Conservation (phyloP, 2,329 filamentous ascomycete species). For the Aspergillus aculeatus region DNA sequence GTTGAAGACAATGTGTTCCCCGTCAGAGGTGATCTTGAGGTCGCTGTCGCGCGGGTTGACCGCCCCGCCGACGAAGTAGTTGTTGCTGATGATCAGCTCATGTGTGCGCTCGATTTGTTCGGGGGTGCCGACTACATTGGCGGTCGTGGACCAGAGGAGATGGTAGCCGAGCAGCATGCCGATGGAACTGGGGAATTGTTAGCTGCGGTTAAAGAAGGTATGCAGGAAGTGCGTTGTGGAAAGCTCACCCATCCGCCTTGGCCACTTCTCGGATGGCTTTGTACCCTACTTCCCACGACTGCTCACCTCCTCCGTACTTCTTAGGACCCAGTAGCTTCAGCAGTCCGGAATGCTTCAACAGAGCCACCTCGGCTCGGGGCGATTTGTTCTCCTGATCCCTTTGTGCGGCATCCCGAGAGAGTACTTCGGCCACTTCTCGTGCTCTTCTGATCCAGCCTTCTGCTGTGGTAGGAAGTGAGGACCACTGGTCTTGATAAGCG, state of each 20-base stretch:
- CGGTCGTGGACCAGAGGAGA: slow-evolving; percentile 62
- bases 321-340: slow-evolving; percentile 52
- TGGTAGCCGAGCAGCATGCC: slow-evolving; percentile 68
- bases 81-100: slow-evolving; percentile 60
- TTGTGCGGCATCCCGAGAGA: slow-evolving; percentile 48
- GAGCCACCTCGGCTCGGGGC: slow-evolving; percentile 50
- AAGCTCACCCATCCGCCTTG: slow-evolving; percentile 59
- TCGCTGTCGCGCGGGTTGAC: slow-evolving; percentile 66
- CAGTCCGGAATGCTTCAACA: slow-evolving; percentile 54
- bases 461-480: slow-evolving; percentile 38
- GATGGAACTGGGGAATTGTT: slow-evolving; percentile 47
- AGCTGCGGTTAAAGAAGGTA: no score
- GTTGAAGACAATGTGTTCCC: slow-evolving; percentile 58
- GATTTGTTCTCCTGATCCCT: slow-evolving; percentile 55
- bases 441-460: slow-evolving; percentile 51
- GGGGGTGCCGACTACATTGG: slow-evolving; percentile 58
- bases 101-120: slow-evolving; percentile 60
- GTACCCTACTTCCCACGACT: slow-evolving; percentile 57
- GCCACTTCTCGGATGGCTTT: slow-evolving; percentile 62
- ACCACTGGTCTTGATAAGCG: slow-evolving; percentile 40
- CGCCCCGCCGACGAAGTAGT: slow-evolving; percentile 65
- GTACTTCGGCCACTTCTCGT: slow-evolving; percentile 50
- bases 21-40: slow-evolving; percentile 55
- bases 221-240: neutral
- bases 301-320: slow-evolving; percentile 54